Evolutionary conservation across 2,329 filamentous ascomycete species (phyloP).

Genomic region (Verticillium alfalfae): DNA sequence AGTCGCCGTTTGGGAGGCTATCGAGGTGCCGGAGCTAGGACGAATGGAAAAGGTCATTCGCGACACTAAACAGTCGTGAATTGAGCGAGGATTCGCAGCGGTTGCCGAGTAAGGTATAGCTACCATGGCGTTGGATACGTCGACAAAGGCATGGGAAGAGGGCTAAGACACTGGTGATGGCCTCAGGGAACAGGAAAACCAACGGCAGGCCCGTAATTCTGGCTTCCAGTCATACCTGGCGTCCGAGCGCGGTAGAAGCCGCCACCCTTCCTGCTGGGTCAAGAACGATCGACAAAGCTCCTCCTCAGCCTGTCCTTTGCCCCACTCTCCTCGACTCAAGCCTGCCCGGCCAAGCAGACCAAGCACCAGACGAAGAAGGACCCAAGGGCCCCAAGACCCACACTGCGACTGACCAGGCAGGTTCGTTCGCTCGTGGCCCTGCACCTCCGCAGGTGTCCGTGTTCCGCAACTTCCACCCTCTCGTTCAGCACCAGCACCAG

Average conservation of each 20-base stretch:
- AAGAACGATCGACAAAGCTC: background rate
- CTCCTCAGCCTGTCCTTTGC: background rate
- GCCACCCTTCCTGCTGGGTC: background rate
- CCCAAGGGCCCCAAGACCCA: no score
- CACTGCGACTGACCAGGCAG: background rate
- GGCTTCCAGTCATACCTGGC: background rate
- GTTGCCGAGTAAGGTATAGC: no score
- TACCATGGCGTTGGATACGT: no score
- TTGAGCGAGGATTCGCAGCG: no score
- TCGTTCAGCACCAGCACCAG: background rate
- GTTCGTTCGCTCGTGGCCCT: background rate
- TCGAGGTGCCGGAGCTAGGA: no score
- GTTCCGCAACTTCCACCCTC: background rate
- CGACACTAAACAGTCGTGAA: no score
- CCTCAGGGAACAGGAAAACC: background rate
- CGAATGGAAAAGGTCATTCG: no score
- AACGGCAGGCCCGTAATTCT: background rate
- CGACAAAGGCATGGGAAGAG: background rate
- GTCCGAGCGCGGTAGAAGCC: background rate
- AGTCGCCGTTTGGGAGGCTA: no score
- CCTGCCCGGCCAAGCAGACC: no score
- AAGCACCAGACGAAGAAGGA: no score
- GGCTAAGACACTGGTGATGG: background rate
- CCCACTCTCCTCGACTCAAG: background rate
- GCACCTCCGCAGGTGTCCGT: background rate